A percentile compares a stretch with the other conserved stretches of the same genome.
Conservation (phyloP, 2,329 filamentous ascomycete genomes). For the Malbranchea cinnamomea region DNA sequence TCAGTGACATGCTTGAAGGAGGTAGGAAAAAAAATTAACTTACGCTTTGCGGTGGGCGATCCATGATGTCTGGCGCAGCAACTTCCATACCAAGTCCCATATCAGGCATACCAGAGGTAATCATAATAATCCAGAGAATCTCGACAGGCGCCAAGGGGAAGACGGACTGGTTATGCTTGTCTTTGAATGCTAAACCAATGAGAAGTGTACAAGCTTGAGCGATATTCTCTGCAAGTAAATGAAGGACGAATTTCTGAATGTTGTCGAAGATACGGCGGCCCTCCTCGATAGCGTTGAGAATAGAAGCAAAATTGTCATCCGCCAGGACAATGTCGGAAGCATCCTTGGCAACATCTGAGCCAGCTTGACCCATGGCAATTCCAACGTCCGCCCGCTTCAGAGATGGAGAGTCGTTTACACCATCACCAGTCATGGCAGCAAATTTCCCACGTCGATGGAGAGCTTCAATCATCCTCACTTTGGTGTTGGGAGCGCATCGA, state of each 20-base stretch:
- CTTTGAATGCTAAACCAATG: constrained; percentile 69
- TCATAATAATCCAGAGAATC: constrained; percentile 90
- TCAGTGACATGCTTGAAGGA: constrained; percentile 1
- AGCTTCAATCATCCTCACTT: constrained; percentile 73
- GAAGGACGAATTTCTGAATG: constrained; percentile 75
- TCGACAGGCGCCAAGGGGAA: constrained; percentile 76
- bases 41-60: constrained; percentile 56
- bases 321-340: constrained; percentile 35
- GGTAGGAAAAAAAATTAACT: constrained; percentile 4
- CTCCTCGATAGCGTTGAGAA: constrained; percentile 70
- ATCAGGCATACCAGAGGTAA: constrained; percentile 74
- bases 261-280: constrained; percentile 79
- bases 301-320: constrained; percentile 51
- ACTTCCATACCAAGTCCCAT: constrained; percentile 74
- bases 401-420: constrained; percentile 75
- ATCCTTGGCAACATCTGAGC: constrained; percentile 73
- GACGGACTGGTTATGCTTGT: constrained; percentile 54
- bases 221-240: constrained; percentile 66
- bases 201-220: constrained; percentile 71
- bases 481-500: constrained; percentile 45
- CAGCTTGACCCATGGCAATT: constrained; percentile 71
- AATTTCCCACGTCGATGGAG: constrained; percentile 45
- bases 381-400: constrained; percentile 70
- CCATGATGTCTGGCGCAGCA: constrained; percentile 62
- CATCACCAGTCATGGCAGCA: constrained; percentile 80